Conservation (phyloP, 2,329 filamentous ascomycete genomes). For the Xylariales sp. region DNA sequence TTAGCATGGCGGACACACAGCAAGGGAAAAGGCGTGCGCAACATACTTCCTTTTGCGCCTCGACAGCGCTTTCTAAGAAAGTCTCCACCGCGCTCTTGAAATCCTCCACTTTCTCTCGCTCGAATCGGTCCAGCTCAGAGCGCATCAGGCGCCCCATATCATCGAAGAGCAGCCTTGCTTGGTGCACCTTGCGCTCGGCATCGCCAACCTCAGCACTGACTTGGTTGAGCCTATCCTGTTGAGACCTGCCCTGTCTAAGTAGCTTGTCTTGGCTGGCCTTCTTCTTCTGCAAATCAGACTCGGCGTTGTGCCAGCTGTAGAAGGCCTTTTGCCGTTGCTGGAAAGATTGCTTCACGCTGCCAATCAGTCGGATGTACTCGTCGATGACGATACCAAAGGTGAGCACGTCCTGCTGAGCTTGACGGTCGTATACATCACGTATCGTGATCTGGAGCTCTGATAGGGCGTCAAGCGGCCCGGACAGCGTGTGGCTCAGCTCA, state of each 20-base stretch:
- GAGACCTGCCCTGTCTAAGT: conserved; percentile 88
- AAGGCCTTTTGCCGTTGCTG: conserved; percentile 91
- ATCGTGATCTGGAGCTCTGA: conserved; percentile 94
- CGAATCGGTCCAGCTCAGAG: conserved; percentile 85
- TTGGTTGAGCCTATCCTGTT: conserved; percentile 92
- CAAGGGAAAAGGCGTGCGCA: not conserved
- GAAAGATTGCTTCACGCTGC: conserved; percentile 91
- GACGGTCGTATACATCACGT: conserved; percentile 89
- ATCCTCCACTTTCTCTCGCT: conserved; percentile 96
- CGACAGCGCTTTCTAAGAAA: conserved; percentile 92
- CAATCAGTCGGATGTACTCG: conserved; percentile 94
- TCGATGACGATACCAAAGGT: conserved; percentile 97
- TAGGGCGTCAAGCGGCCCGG: conserved; percentile 82
- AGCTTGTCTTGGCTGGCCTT: conserved; percentile 89
- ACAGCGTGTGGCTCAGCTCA: conserved; percentile 83
- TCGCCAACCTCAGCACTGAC: conserved; percentile 91
- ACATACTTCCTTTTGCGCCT: conserved; percentile 95
- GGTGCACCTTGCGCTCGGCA: conserved; percentile 87
- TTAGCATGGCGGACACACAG: too few relatives aligned
- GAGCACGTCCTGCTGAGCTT: conserved; percentile 93
- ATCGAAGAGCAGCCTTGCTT: conserved; percentile 84
- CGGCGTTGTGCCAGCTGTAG: conserved; percentile 87
- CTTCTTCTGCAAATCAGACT: conserved; percentile 85
- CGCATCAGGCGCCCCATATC: conserved; percentile 96
- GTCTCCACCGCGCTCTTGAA: conserved; percentile 98